phyloP scores from a whole-genome alignment of 306 rosid species.

The Ochetophila trinervis region DNA sequence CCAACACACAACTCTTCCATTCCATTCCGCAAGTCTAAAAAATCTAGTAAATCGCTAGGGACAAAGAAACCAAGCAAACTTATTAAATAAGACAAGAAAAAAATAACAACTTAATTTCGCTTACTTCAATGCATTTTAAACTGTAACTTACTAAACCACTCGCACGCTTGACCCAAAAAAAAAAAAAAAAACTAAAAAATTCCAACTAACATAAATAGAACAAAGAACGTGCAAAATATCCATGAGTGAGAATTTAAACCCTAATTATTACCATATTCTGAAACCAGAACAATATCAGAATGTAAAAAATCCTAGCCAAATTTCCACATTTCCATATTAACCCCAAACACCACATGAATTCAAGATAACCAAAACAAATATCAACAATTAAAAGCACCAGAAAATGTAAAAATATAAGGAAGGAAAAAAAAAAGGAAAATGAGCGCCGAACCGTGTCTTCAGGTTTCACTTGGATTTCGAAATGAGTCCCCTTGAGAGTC shows the following conservation, averaged over 20 bases:
- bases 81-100: neutral
- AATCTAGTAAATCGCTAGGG: neutral
- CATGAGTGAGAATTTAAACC: slow-evolving; percentile 28
- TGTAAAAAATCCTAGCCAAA: slow-evolving; percentile 4
- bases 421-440: neutral
- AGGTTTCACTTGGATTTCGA: slow-evolving; percentile 81
- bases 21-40: neutral
- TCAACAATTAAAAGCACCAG: neutral
- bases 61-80: neutral
- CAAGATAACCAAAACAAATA: neutral
- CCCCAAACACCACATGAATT: neutral
- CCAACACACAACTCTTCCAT: neutral
- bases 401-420: neutral
- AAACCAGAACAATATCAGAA: neutral
- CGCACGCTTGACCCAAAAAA: neutral
- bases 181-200: neutral
- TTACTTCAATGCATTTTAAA: neutral
- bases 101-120: neutral
- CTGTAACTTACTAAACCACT: slow-evolving; percentile 18
- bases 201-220: neutral
- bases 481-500: slow-evolving; percentile 86
- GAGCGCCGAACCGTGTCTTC: slow-evolving; percentile 51
- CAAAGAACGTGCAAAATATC: neutral
- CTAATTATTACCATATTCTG: slow-evolving; percentile 33
- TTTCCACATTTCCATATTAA: slow-evolving; percentile 14